Evolutionary conservation across 148 eudicot genomes (phyloP).

Genomic region (Arctostaphylos glauca): DNA sequence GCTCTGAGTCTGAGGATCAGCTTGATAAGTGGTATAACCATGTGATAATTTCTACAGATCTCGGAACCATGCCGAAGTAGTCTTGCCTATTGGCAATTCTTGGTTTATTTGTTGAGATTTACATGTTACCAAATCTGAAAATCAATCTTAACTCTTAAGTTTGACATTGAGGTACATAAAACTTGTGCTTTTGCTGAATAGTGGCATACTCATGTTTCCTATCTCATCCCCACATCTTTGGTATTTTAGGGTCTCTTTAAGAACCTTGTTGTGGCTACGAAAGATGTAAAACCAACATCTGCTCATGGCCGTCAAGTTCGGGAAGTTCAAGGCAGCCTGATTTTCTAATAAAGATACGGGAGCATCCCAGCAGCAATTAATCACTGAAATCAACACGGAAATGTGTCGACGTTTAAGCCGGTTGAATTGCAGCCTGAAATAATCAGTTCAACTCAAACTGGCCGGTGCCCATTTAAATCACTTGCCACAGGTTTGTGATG

Average conservation of each 20-base stretch:
- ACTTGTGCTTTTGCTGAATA: slow-evolving; percentile 3
- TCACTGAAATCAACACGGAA: slow-evolving; percentile 11
- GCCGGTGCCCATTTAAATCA: slow-evolving; percentile 12
- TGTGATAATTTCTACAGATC: slow-evolving; percentile 13
- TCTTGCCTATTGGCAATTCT: slow-evolving; percentile 16
- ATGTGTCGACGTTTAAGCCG: slow-evolving; percentile 12
- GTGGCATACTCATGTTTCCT: not conserved
- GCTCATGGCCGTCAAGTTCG: slow-evolving; percentile 20
- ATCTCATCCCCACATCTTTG: not conserved
- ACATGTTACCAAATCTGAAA: slow-evolving; percentile 24
- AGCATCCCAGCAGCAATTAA: slow-evolving; percentile 11
- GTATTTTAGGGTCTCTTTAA: slow-evolving; percentile 18
- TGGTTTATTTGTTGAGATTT: slow-evolving; percentile 24
- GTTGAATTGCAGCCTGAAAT: slow-evolving; percentile 21
- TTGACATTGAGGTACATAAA: slow-evolving; percentile 26
- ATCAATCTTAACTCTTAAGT: slow-evolving; percentile 30
- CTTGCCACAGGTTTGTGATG: slow-evolving; percentile 20
- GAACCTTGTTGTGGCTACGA: slow-evolving; percentile 23
- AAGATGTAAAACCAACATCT: slow-evolving; percentile 20
- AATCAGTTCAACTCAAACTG: slow-evolving; percentile 19
- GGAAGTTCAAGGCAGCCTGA: slow-evolving; percentile 21
- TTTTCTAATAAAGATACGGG: slow-evolving; percentile 21
- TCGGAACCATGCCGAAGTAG: slow-evolving; percentile 23
- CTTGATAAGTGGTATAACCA: not conserved
- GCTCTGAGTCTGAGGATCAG: not conserved